Base-by-base conservation (phyloP, 1,284 basidiomycete genomes). In the Marasmius tenuissimus region DNA sequence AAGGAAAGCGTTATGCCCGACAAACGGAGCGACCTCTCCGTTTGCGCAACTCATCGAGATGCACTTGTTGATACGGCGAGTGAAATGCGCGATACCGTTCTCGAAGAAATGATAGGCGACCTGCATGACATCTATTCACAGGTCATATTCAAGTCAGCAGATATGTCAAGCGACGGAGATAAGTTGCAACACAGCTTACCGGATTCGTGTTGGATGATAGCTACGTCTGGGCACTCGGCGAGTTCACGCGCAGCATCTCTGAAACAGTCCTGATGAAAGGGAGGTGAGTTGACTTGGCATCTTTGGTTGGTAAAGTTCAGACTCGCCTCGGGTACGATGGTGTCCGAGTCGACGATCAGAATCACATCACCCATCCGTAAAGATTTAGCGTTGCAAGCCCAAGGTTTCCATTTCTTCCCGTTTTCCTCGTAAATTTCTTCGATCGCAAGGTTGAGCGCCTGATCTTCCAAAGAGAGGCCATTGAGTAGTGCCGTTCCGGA, bases 1-100 rank as follows among this genome's bases (percentile, higher is more conserved):
- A 40, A 95, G 78, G 77, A 94, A 94, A 1, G 92, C 93, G 63
- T 95, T 94, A 74, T 95, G 93, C 0, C 93, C 93, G 63, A 95
- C 91, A 69, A 94, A 94, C 1, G 92, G 92, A 0, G 93, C 90
- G 34, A 90, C 85, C 74, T 93, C 92, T 49, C 91, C 92, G 67
- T 81, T 80, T 1, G 80, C 78, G 62, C 77, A 80, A 10, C 75
- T 75, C 67, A 80, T 74, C 0, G 78, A 81, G 18, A 81, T 81
- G 66, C 75, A 78, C 63, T 78, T 77, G 65, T 81, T 81, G 65
- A 81, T 91, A 38, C 90, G 79, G 9, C 86, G 83, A 0, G 91
- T 93, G 76, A 95, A 95, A 74, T 88, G 88, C 0, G 91, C 82
- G 64, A 95, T 88, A 7, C 90, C 90, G 66, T 91, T 92, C 72